Percentiles rank a stretch among this genome's conserved stretches.
phyloP scores from a whole-genome alignment of 2,329 filamentous ascomycete genomes.

The Fusarium abutilonis region DNA sequence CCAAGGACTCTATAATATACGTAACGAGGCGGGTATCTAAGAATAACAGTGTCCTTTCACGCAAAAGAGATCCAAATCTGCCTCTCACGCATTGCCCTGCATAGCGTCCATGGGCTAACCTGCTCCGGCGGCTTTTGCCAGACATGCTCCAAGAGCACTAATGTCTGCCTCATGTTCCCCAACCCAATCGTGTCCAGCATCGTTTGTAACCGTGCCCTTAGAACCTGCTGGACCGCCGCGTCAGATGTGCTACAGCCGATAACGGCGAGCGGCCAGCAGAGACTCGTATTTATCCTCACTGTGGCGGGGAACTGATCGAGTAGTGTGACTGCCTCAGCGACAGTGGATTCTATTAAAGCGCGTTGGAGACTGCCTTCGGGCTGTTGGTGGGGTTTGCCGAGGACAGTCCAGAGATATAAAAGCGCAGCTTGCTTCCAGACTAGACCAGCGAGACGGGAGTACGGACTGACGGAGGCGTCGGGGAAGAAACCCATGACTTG shows the following conservation, averaged over 20 bases:
- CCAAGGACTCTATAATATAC: slow-evolving; percentile 9
- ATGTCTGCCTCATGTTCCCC: slow-evolving; percentile 58
- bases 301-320: slow-evolving; percentile 48
- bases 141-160: slow-evolving; percentile 54
- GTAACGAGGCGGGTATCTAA: slow-evolving; percentile 23
- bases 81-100: slow-evolving; percentile 56
- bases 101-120: slow-evolving; percentile 56
- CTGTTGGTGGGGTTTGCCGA: slow-evolving; percentile 45
- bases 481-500: slow-evolving; percentile 55
- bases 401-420: slow-evolving; percentile 54
- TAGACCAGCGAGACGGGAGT: slow-evolving; percentile 53
- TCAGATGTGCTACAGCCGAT: slow-evolving; percentile 52
- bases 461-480: slow-evolving; percentile 47
- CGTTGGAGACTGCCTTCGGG: slow-evolving; percentile 34
- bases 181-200: slow-evolving; percentile 54
- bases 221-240: slow-evolving; percentile 49
- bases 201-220: slow-evolving; percentile 48
- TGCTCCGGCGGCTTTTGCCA: slow-evolving; percentile 50
- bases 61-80: slow-evolving; percentile 62
- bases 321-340: slow-evolving; percentile 46
- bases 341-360: slow-evolving; percentile 45
- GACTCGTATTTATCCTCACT: slow-evolving; percentile 52
- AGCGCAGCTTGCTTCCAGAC: slow-evolving; percentile 58
- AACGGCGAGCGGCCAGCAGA: slow-evolving; percentile 54
- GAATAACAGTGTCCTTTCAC: slow-evolving; percentile 38